These are phyloP conservation scores for Exobasidium rhododendri DNA, from an alignment of 1,284 basidiomycete genomes.

Conservation along the genomic window DNA sequence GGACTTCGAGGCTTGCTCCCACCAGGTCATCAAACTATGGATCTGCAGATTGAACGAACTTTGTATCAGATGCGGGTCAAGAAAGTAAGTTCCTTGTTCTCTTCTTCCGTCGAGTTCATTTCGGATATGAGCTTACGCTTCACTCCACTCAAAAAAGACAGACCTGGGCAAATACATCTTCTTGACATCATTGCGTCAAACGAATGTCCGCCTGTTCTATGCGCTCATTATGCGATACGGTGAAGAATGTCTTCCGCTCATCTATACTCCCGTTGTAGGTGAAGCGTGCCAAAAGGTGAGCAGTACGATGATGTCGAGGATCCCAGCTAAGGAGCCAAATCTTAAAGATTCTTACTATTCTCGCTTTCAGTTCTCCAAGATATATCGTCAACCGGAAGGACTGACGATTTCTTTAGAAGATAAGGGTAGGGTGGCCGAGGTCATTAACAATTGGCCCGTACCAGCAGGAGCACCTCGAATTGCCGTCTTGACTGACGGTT, in stretches of 20 bases:
- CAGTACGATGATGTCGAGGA: not conserved
- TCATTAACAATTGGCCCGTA: constrained; percentile 74
- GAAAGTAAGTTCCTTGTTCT: constrained; percentile 60
- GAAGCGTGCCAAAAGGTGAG: constrained; percentile 78
- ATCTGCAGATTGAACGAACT: constrained; percentile 65
- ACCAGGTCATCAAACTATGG: constrained; percentile 59
- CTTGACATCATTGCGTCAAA: constrained; percentile 69
- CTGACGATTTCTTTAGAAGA: constrained; percentile 59
- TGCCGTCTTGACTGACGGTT: constrained; percentile 68
- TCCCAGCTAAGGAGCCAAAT: too few species aligned
- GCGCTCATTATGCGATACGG: constrained; percentile 61
- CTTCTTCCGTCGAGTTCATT: not conserved
- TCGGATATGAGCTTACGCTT: too few species aligned
- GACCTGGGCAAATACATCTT: constrained; percentile 77
- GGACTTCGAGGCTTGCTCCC: constrained; percentile 70
- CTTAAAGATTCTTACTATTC: too few species aligned
- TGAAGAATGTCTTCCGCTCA: constrained; percentile 63
- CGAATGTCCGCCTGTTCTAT: constrained; percentile 73
- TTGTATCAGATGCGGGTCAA: constrained; percentile 71
- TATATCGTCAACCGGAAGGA: constrained; percentile 72
- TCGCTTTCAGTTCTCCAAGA: constrained; percentile 57
- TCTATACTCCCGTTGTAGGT: constrained; percentile 85
- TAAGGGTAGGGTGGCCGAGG: constrained; percentile 70
- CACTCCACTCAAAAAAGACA: constrained; percentile 48
- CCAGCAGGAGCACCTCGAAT: constrained; percentile 51